These are phyloP conservation scores for Monosporascus sp. DNA, from an alignment of 2,329 filamentous ascomycete species.

Conservation along the genomic window DNA sequence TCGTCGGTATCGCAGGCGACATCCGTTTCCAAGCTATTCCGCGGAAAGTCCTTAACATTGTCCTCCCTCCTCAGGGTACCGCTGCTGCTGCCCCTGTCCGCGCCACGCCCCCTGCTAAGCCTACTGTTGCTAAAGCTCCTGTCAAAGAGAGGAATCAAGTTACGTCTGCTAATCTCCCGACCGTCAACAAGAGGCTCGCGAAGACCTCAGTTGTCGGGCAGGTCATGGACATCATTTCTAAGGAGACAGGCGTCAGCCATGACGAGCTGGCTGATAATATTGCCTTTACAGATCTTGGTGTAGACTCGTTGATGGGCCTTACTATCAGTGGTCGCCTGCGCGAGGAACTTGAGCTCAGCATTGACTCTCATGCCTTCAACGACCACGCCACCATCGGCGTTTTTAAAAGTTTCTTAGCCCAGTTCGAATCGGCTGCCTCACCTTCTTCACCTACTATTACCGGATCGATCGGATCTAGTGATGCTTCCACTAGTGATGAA, in stretches of 20 bases:
- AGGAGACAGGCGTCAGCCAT: constrained; percentile 49
- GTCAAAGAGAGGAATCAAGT: constrained; percentile 39
- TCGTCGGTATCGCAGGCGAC: constrained; percentile 46
- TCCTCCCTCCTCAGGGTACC: constrained; percentile 57
- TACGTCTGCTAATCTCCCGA: constrained; percentile 40
- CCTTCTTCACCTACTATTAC: constrained; percentile 19
- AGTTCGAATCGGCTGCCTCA: constrained; percentile 26
- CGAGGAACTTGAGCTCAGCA: constrained; percentile 51
- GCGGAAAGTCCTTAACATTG: constrained; percentile 59
- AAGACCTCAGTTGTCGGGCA: constrained; percentile 37
- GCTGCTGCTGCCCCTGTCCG: constrained; percentile 32
- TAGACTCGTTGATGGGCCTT: constrained; percentile 58
- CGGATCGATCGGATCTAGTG: constrained; percentile 30
- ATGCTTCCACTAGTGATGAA: constrained; percentile 35
- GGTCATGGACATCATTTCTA: constrained; percentile 49
- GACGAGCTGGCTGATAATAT: constrained; percentile 53
- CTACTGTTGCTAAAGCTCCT: constrained; percentile 30
- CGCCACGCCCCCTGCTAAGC: constrained; percentile 26
- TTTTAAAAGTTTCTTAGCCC: constrained; percentile 41
- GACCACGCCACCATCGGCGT: constrained; percentile 49
- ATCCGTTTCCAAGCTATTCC: constrained; percentile 65
- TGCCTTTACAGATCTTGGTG: constrained; percentile 51
- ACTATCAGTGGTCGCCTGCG: constrained; percentile 52
- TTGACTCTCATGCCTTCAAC: constrained; percentile 48
- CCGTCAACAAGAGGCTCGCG: constrained; percentile 46